A percentile compares a stretch with the other conserved stretches of the same genome.
Conservation (phyloP, 1,284 basidiomycete genomes). For the Mycosarcoma mackinlayi region DNA sequence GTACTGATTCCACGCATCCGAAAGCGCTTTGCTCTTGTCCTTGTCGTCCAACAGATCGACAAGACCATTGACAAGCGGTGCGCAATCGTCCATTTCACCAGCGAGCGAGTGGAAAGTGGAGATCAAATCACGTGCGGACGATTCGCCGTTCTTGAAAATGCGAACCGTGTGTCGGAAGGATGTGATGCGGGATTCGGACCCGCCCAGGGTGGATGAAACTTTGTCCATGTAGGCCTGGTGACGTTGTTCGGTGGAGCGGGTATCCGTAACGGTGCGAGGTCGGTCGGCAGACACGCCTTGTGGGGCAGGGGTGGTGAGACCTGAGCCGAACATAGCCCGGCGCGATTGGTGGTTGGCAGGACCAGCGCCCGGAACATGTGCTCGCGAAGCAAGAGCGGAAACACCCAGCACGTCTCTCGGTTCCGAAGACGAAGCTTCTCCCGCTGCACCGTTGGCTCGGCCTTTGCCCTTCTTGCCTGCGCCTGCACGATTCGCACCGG, state of each 20-base stretch:
- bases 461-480: conserved; percentile 23
- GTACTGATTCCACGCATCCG: conserved; percentile 84
- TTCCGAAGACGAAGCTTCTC: conserved; percentile 2
- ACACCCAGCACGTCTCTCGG: conserved; percentile 38
- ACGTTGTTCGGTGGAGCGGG: conserved; percentile 69
- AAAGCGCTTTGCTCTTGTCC: conserved; percentile 82
- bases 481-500: conserved; percentile 8
- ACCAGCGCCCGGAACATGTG: conserved; percentile 68
- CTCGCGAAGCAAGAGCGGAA: conserved; percentile 59
- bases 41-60: conserved; percentile 72
- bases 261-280: conserved; percentile 73
- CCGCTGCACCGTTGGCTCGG: conserved; percentile 6
- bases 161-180: conserved; percentile 84
- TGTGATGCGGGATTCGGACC: conserved; percentile 77
- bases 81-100: conserved; percentile 70
- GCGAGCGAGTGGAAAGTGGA: conserved; percentile 87
- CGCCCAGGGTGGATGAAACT: conserved; percentile 75
- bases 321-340: conserved; percentile 45
- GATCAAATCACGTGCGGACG: conserved; percentile 83
- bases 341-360: conserved; percentile 49
- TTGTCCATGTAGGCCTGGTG: conserved; percentile 78
- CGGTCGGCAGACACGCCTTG: conserved; percentile 34
- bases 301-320: conserved; percentile 34
- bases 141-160: conserved; percentile 82
- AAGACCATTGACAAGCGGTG: conserved; percentile 79